Conservation (phyloP, 2,329 filamentous ascomycete genomes). For the Diaporthe sp. region DNA sequence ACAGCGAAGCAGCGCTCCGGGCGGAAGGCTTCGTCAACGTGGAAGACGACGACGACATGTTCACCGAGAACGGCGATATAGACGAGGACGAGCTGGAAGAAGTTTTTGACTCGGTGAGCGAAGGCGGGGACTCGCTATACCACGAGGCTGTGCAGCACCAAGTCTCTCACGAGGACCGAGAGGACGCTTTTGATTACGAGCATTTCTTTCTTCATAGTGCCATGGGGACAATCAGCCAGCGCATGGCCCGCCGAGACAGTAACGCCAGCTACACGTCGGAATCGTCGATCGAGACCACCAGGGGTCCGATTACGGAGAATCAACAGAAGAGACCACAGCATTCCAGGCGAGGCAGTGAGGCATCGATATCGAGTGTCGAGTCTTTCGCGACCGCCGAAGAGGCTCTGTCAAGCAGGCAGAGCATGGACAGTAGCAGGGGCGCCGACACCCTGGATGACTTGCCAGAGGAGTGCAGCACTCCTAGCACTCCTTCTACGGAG, state of each 20-base stretch:
- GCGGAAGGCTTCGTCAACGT: conserved; percentile 43
- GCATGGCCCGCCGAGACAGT: conserved; percentile 60
- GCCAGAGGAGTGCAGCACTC: conserved; percentile 40
- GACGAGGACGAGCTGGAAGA: conserved; percentile 49
- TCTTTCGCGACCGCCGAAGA: conserved; percentile 71
- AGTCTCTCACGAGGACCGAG: conserved; percentile 89
- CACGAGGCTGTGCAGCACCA: conserved; percentile 71
- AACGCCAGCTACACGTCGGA: conserved; percentile 70
- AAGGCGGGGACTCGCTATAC: conserved; percentile 75
- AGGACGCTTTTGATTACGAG: conserved; percentile 96
- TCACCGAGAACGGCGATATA: conserved; percentile 55
- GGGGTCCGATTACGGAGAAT: conserved; percentile 56
- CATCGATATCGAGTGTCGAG: conserved; percentile 65
- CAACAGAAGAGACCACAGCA: conserved; percentile 38
- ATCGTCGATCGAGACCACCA: conserved; percentile 73
- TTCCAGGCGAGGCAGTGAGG: conserved; percentile 59
- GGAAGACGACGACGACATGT: conserved; percentile 56
- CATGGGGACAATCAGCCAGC: conserved; percentile 80
- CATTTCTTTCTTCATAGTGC: conserved; percentile 96
- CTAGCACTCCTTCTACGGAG: conserved; percentile 25
- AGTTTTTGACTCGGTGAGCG: conserved; percentile 63
- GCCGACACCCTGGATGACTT: conserved; percentile 44
- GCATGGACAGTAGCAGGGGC: conserved; percentile 44
- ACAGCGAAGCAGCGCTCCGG: conserved; percentile 46
- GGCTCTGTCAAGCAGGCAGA: conserved; percentile 56